Conservation (phyloP, 768 basidiomycete genomes). For the Auricularia heimuer region DNA sequence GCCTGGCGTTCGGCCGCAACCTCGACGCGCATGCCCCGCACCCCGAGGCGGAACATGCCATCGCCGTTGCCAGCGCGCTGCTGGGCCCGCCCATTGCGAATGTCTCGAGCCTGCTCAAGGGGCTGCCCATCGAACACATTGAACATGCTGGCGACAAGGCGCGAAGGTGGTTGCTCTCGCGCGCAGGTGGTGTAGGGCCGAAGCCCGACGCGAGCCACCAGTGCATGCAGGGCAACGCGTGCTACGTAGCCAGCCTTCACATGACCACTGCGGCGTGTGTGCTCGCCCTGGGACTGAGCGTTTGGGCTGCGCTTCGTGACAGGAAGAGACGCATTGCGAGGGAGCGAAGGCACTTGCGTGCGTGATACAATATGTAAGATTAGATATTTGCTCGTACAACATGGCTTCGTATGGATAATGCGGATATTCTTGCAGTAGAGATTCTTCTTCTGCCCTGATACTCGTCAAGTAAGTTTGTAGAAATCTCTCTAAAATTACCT, state of each 20-base stretch:
- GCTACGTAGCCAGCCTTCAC: slow-evolving; percentile 50
- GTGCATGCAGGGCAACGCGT: slow-evolving; percentile 47
- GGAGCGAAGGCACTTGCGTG: neutral
- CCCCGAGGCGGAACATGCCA: slow-evolving; percentile 1
- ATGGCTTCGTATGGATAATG: no score
- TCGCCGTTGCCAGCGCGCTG: neutral
- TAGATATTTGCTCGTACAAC: no score
- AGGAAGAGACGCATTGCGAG: slow-evolving; percentile 6
- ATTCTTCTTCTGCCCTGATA: no score
- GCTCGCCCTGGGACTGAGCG: slow-evolving; percentile 34
- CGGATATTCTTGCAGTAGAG: no score
- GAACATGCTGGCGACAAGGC: slow-evolving; percentile 13
- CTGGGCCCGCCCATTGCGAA: slow-evolving; percentile 1
- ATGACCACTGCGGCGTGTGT: slow-evolving; percentile 38
- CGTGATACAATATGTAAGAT: no score
- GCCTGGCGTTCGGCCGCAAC: slow-evolving; percentile 72
- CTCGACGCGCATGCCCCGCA: slow-evolving; percentile 57
- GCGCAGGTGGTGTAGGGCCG: slow-evolving; percentile 27
- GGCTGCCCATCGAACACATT: neutral
- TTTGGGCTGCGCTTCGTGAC: slow-evolving; percentile 46
- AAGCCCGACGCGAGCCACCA: slow-evolving; percentile 28
- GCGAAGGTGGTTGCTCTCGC: slow-evolving; percentile 19
- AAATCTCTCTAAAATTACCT: no score
- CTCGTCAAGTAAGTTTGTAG: no score
- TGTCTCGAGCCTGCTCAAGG: neutral